Evolutionary conservation across 75 land plant species (phyloP).

Genomic region (Pinus taeda): DNA sequence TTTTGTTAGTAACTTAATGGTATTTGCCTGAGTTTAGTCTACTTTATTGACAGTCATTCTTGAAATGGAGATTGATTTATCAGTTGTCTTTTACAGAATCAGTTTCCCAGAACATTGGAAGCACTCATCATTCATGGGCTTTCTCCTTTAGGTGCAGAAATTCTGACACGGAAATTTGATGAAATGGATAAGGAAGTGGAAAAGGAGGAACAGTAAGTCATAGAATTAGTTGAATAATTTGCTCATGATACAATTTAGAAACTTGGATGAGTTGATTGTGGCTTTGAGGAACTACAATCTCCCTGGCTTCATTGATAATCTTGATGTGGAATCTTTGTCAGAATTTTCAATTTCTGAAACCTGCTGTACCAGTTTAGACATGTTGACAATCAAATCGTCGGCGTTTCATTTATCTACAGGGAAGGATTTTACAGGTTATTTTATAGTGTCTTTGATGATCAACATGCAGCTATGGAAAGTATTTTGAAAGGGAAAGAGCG

Average conservation of each 20-base stretch:
- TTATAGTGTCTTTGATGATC: slow-evolving; percentile 86
- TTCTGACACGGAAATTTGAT: slow-evolving; percentile 86
- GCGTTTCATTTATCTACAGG: slow-evolving; percentile 26
- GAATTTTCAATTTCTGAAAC: background rate
- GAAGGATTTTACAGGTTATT: slow-evolving; percentile 72
- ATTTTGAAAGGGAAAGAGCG: slow-evolving; percentile 79
- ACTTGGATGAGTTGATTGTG: background rate
- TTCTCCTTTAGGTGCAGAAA: slow-evolving; percentile 76
- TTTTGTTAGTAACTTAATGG: too few relatives aligned
- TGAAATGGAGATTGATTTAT: background rate
- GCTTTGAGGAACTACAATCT: background rate
- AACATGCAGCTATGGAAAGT: slow-evolving; percentile 72
- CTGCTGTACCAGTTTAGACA: background rate
- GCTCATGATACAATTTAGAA: background rate
- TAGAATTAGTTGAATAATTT: background rate
- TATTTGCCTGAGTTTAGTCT: too few relatives aligned
- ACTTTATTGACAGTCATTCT: too few relatives aligned
- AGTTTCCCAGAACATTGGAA: slow-evolving; percentile 92
- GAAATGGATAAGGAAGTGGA: slow-evolving; percentile 60
- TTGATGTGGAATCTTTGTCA: background rate
- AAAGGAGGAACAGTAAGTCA: slow-evolving; percentile 49
- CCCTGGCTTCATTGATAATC: background rate
- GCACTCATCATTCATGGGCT: slow-evolving; percentile 73
- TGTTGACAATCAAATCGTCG: slow-evolving; percentile 3
- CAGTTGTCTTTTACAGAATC: slow-evolving; percentile 25